A percentile compares a stretch with the other conserved stretches of the same genome.
Conservation (phyloP, 1,284 basidiomycete species). For the Porodaedalea pini region DNA sequence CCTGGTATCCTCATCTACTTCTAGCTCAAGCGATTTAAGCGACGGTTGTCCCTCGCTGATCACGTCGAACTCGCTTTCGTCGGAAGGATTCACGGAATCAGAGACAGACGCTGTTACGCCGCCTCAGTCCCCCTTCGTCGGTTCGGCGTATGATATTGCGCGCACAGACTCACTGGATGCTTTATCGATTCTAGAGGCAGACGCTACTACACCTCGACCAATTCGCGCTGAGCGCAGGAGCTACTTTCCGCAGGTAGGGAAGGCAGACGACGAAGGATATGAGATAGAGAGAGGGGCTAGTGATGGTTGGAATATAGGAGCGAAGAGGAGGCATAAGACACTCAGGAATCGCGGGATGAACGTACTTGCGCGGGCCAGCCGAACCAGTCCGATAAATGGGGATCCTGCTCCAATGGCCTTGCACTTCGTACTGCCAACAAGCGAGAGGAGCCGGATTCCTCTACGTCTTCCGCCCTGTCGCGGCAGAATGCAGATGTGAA, state of each 20-base stretch:
- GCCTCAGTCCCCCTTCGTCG: not conserved
- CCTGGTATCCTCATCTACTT: no score
- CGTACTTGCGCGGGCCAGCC: not conserved
- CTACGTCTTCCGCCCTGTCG: no score
- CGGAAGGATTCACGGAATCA: not conserved
- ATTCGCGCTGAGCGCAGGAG: not conserved
- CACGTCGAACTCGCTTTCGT: not conserved
- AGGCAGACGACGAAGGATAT: not conserved
- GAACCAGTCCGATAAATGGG: no score
- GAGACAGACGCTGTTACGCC: not conserved
- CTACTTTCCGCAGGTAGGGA: not conserved
- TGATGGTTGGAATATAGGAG: not conserved
- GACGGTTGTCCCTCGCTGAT: not conserved
- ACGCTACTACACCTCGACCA: not conserved
- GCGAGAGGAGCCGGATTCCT: no score
- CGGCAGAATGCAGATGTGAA: not conserved
- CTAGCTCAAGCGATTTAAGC: no score
- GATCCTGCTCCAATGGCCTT: not conserved
- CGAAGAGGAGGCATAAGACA: not conserved
- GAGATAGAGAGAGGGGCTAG: not conserved
- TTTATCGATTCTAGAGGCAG: not conserved
- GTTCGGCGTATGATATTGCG: not conserved
- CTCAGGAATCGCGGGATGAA: not conserved
- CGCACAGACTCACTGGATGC: not conserved
- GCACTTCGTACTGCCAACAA: no score